Conservation (phyloP, 257 asterid genomes). For the Solanum chmielewskii region DNA sequence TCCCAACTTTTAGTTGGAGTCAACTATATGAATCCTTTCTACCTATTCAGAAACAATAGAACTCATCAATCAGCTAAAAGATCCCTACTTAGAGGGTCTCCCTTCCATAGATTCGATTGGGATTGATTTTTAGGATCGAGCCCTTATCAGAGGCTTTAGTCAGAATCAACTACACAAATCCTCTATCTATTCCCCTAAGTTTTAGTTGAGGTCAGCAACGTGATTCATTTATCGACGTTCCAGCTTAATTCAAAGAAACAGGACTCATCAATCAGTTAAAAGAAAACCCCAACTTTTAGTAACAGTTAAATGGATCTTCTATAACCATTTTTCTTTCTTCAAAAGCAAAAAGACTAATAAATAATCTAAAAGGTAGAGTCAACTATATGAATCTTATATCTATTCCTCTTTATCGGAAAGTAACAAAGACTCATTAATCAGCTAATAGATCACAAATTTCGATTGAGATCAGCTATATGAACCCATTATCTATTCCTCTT, state of each 20-base stretch:
- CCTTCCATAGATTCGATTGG: too few relatives aligned
- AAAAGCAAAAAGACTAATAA: not conserved
- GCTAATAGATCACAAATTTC: not conserved
- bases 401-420: not conserved
- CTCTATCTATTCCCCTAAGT: not conserved
- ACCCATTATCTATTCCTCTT: not conserved
- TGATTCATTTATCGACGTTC: not conserved
- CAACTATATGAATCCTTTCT: not conserved
- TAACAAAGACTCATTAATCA: not conserved
- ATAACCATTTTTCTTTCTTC: not conserved
- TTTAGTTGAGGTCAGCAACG: not conserved
- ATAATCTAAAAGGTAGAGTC: not conserved
- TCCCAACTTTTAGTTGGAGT: not conserved
- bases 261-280: not conserved
- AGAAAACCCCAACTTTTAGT: not conserved
- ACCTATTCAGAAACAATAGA: not conserved
- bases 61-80: not conserved
- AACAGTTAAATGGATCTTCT: not conserved
- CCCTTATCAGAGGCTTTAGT: not conserved
- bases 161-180: not conserved
- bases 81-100: not conserved
- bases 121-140: too few relatives aligned
- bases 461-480: not conserved
- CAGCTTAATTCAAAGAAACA: not conserved
- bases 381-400: not conserved